Conservation (phyloP, 495 filamentous ascomycete species). For the Penicillium salamii region DNA sequence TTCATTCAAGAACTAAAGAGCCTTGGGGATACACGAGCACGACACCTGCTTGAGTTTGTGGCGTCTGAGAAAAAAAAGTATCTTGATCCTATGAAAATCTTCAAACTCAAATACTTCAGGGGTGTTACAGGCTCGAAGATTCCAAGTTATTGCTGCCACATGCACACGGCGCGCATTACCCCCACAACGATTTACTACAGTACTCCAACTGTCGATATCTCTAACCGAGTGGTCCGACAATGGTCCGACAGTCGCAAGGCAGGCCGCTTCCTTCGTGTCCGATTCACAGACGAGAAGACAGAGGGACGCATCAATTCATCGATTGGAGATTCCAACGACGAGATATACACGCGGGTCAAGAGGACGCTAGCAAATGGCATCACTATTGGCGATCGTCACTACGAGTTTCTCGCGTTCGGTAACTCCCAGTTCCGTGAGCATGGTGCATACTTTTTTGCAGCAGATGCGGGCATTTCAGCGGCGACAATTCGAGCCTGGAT, state of each 20-base stretch:
- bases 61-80: conserved; percentile 57
- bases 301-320: conserved; percentile 57
- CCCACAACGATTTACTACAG: conserved; percentile 78
- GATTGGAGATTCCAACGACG: conserved; percentile 57
- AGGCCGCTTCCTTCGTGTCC: conserved; percentile 88
- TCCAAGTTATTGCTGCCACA: conserved; percentile 67
- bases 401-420: conserved; percentile 89
- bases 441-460: conserved; percentile 85
- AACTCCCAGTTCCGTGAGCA: conserved; percentile 94
- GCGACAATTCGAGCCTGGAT: conserved; percentile 84
- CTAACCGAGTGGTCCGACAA: conserved; percentile 80
- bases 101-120: conserved; percentile 49
- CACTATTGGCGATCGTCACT: conserved; percentile 72
- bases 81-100: conserved; percentile 73
- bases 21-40: conserved; percentile 45
- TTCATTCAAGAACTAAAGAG: conserved; percentile 62
- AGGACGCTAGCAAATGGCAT: conserved; percentile 76
- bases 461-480: conserved; percentile 56
- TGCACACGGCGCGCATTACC: conserved; percentile 75
- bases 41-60: conserved; percentile 60
- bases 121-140: conserved; percentile 51
- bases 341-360: conserved; percentile 71
- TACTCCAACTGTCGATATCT: conserved; percentile 76
- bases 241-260: conserved; percentile 58
- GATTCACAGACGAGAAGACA: conserved; percentile 81